Evolutionary conservation across 495 filamentous ascomycete genomes (phyloP), one percentile per base, ranked within the genome.

Genomic region (Penicillium fimorum): DNA sequence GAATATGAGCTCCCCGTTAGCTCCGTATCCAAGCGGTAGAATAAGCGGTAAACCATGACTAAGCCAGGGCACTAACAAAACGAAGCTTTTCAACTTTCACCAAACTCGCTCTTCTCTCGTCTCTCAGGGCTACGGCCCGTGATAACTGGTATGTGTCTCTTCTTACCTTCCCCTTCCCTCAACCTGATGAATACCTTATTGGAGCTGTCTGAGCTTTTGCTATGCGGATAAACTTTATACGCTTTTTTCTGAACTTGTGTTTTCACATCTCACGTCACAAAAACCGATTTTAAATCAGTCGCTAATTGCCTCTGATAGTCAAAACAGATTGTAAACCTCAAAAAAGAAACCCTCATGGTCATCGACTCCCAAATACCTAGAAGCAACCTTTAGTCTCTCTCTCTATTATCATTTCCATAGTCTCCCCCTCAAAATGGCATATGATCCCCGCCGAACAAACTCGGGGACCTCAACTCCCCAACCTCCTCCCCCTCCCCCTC

Each of bases 181-280:
- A 66, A 50, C 61, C 76, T 87, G 86, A 89, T 88, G 84, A 87
- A 60, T 66, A 65, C 67, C 70, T 68, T 95, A 96, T 96, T 97
- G 92, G 92, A 97, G 92, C 92, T 97, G 91, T 97, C 92, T 85
- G 87, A 93, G 82, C 74, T 75, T 72, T 56, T 70, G 71, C 71
- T 74, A 79, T 73, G 78, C 68, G 75, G 70, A 79, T 63, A 77
- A 75, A 72, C 63, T 66, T 72, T 70, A 79, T 77, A 75, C 79
- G 76, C 76, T 70, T 76, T 76, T 76, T 43, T 66, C 68, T 72
- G 68, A 67, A 62, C 44, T 37, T 51, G 55, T 42, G 9, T 57
- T 52, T 53, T 22, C 44, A 56, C 22, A 48, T 48, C 38, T 30
- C 38, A 30, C 24, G 38, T 57, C 30, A 27, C 24, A 50, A 38